Evolutionary conservation across 257 asterid species (phyloP).

Genomic region (Nicotiana tomentosiformis): DNA sequence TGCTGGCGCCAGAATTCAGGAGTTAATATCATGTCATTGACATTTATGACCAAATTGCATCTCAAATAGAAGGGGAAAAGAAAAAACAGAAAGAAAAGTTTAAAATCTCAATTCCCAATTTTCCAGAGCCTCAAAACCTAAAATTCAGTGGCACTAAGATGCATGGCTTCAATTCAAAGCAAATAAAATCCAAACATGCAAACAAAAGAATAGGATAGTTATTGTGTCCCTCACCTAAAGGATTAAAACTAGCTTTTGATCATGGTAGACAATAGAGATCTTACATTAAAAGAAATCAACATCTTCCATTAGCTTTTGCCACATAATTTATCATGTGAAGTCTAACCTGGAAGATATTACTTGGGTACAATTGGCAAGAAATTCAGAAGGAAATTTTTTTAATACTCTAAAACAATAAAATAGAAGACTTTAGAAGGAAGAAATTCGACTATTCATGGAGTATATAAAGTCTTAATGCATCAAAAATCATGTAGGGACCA

Average conservation of each 20-base stretch:
- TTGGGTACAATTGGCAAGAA: not conserved
- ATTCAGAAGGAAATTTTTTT: not conserved
- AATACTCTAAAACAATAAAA: not conserved
- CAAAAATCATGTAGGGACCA: not conserved
- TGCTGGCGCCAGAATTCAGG: not conserved
- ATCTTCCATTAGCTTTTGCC: not conserved
- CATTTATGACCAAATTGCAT: not conserved
- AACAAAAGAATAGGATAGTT: not conserved
- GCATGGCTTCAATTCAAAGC: not conserved
- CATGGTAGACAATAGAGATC: not conserved
- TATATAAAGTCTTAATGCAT: not conserved
- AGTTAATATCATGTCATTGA: too few relatives aligned
- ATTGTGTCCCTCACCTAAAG: not conserved
- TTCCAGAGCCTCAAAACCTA: not conserved
- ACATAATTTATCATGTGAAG: not conserved
- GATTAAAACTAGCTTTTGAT: not conserved
- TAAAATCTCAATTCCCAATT: not conserved
- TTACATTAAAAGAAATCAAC: too few relatives aligned
- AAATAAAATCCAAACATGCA: not conserved
- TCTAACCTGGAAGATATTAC: not conserved
- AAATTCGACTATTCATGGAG: not conserved
- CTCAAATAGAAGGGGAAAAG: not conserved
- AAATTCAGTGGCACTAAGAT: not conserved
- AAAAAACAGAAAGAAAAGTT: not conserved
- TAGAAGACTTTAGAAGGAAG: not conserved